Evolutionary conservation across 2,329 filamentous ascomycete species (phyloP).

Genomic region (Fusarium drepaniforme): DNA sequence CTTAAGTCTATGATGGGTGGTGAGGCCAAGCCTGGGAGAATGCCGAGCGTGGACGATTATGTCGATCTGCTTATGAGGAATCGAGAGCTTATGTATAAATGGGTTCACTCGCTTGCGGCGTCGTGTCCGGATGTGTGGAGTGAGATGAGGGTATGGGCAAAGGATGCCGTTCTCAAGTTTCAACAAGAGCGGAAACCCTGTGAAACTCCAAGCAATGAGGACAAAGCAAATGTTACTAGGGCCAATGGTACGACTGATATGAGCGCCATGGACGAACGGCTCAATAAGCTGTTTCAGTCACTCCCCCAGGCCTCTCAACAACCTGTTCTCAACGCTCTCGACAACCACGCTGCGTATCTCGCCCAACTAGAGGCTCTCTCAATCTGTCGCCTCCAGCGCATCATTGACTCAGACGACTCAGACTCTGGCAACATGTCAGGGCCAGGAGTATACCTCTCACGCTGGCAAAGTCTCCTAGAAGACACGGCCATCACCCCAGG

Average conservation of each 20-base stretch:
- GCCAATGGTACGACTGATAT: slow-evolving; percentile 8
- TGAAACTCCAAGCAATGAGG: background rate
- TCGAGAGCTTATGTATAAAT: slow-evolving; percentile 73
- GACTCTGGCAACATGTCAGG: slow-evolving; percentile 61
- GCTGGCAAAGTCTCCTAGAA: slow-evolving; percentile 80
- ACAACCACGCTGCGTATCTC: slow-evolving; percentile 73
- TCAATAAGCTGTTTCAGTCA: slow-evolving; percentile 57
- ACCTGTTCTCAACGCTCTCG: slow-evolving; percentile 63
- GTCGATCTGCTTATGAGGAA: slow-evolving; percentile 75
- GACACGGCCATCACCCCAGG: slow-evolving; percentile 76
- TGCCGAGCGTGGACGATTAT: slow-evolving; percentile 78
- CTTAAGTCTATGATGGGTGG: slow-evolving; percentile 2
- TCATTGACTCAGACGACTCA: slow-evolving; percentile 59
- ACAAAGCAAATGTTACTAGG: background rate
- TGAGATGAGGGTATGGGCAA: slow-evolving; percentile 72
- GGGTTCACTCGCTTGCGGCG: slow-evolving; percentile 76
- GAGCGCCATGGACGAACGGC: slow-evolving; percentile 53
- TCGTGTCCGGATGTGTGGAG: slow-evolving; percentile 75
- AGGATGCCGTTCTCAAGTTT: slow-evolving; percentile 70
- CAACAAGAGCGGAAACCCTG: slow-evolving; percentile 41
- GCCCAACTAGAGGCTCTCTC: slow-evolving; percentile 66
- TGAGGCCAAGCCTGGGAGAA: slow-evolving; percentile 41
- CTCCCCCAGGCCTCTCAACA: slow-evolving; percentile 62
- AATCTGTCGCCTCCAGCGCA: slow-evolving; percentile 63
- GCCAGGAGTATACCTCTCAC: slow-evolving; percentile 78